A percentile compares a stretch with the other conserved stretches of the same genome.
Conservation (phyloP, 164 flowering plant species). For the Cinnamomum chago region DNA sequence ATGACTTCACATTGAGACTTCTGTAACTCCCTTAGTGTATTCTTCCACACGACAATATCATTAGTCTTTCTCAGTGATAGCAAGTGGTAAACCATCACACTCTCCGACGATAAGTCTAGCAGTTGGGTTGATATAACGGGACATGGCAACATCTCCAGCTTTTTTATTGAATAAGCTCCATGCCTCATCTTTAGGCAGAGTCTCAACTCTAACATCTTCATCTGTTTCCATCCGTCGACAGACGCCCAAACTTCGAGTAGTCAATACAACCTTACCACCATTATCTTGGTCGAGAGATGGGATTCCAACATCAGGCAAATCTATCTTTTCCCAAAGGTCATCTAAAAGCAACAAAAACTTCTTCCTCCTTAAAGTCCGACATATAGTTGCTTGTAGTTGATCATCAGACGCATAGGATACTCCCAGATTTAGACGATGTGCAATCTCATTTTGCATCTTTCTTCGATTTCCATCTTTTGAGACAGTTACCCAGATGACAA, state of each 20-base stretch:
- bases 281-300: too few species aligned
- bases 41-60: slow-evolving; percentile 9
- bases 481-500: too few species aligned
- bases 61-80: slow-evolving; percentile 8
- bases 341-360: slow-evolving; percentile 6
- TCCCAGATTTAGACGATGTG: too few species aligned
- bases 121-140: neutral
- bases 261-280: too few species aligned
- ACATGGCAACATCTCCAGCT: neutral
- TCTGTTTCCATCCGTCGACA: slow-evolving; percentile 3
- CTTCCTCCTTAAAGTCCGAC: too few species aligned
- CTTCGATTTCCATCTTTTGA: too few species aligned
- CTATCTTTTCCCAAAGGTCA: neutral
- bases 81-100: slow-evolving; percentile 3
- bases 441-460: too few species aligned
- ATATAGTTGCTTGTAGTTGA: too few species aligned
- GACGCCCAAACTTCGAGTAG: neutral
- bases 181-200: neutral
- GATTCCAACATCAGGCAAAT: too few species aligned
- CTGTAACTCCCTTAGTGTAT: slow-evolving; percentile 11
- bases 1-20: neutral
- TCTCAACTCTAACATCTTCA: neutral
- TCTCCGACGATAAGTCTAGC: neutral
- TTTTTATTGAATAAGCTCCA: neutral
- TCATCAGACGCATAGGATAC: too few species aligned